Evolutionary conservation across 2,329 filamentous ascomycete species (phyloP).

Genomic region (Colletotrichum lindemuthianum): DNA sequence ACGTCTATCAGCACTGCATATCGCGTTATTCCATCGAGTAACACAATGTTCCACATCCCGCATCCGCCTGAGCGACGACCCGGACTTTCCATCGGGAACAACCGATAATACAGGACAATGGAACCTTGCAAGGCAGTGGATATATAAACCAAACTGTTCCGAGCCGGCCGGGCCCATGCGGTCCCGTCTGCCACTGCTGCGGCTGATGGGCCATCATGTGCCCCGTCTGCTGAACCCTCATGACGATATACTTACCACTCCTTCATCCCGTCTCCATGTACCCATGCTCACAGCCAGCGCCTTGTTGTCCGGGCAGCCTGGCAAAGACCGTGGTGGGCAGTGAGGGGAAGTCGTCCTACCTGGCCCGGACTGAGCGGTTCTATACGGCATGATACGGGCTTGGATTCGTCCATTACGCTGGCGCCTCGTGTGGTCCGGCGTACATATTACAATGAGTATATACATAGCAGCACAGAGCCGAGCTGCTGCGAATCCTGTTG

Average conservation of each 20-base stretch:
- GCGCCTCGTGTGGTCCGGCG: not conserved
- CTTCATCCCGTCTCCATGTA: conserved; percentile 23
- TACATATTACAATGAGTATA: no score
- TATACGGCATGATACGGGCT: no score
- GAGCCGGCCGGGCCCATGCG: conserved; percentile 12
- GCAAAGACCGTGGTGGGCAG: not conserved
- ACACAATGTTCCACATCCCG: no score
- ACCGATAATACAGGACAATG: no score
- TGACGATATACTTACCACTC: conserved; percentile 12
- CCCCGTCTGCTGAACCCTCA: conserved; percentile 15
- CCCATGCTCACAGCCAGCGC: conserved; percentile 17
- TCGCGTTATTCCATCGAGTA: no score
- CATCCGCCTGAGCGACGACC: no score
- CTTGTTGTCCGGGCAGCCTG: not conserved
- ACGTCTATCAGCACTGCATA: no score
- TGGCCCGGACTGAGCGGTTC: not conserved
- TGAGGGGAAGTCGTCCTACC: not conserved
- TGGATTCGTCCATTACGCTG: no score
- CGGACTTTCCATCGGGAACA: no score
- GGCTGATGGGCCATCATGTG: conserved; percentile 16
- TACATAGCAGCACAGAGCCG: no score
- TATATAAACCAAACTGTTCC: not conserved
- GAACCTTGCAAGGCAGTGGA: no score
- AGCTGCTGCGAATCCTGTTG: not conserved
- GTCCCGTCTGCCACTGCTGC: not conserved